These are phyloP conservation scores for Sideroxylon spinosum DNA, from an alignment of 179 eudicot species.

Conservation along the genomic window DNA sequence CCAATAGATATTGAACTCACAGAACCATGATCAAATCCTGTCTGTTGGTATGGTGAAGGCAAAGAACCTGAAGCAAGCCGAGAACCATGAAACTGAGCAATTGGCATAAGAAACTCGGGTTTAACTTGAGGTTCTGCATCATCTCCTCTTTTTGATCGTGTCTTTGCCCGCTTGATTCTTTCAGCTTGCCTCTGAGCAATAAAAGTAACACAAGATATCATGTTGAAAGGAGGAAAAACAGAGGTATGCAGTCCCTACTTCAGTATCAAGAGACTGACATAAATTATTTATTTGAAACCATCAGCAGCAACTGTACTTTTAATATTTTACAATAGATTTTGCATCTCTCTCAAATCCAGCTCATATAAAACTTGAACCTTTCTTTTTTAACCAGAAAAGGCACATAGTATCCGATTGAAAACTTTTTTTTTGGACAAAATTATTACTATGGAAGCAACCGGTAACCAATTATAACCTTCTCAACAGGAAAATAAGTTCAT, in stretches of 20 bases:
- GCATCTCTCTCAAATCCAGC: background rate
- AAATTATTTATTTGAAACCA: too few species aligned
- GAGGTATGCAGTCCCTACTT: background rate
- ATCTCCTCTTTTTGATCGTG: constrained; percentile 75
- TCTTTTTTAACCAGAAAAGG: background rate
- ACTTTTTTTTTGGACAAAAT: background rate
- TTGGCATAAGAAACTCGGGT: constrained; percentile 76
- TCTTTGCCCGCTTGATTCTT: constrained; percentile 73
- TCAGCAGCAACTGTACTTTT: too few species aligned
- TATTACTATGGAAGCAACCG: background rate
- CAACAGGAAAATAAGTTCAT: background rate
- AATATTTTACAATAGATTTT: background rate
- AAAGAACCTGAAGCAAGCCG: constrained; percentile 90
- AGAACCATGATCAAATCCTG: constrained; percentile 26
- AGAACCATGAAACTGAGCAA: constrained; percentile 80
- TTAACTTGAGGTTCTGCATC: constrained; percentile 61
- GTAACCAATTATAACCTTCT: background rate
- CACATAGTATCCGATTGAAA: background rate
- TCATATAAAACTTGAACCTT: background rate
- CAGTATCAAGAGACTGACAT: background rate
- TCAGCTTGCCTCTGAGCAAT: constrained; percentile 68
- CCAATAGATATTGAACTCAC: constrained; percentile 15
- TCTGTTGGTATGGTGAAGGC: constrained; percentile 68
- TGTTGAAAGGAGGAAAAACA: background rate
- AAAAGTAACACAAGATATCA: constrained; percentile 15